Percentiles rank a stretch among this genome's conserved stretches.
Evolutionary conservation across 179 eudicot genomes (phyloP).

Genomic region (Vitellaria paradoxa): DNA sequence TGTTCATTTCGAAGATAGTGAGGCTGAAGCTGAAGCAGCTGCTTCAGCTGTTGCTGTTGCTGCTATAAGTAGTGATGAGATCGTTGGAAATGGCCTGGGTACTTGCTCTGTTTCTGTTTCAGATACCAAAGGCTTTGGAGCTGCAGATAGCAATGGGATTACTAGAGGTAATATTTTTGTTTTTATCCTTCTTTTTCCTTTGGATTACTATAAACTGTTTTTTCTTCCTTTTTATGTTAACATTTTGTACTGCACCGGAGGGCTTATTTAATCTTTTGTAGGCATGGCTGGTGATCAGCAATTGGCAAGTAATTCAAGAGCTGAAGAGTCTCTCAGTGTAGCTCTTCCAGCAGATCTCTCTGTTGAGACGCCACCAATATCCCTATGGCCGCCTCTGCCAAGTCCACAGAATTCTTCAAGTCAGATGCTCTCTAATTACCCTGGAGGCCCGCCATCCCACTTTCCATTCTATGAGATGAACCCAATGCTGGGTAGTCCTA

Average conservation of each 20-base stretch:
- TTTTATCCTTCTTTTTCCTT: neutral
- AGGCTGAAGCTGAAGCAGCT: conserved; percentile 68
- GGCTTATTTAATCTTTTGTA: conserved; percentile 19
- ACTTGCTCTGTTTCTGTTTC: conserved; percentile 32
- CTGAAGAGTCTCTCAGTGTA: conserved; percentile 73
- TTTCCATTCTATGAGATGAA: conserved; percentile 91
- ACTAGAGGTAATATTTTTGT: conserved; percentile 22
- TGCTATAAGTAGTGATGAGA: conserved; percentile 78
- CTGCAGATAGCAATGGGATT: conserved; percentile 40
- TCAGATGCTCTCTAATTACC: conserved; percentile 73
- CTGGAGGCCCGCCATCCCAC: conserved; percentile 71
- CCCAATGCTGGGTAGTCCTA: conserved; percentile 82
- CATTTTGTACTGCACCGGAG: neutral
- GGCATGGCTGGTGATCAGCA: conserved; percentile 56
- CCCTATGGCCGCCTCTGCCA: conserved; percentile 93
- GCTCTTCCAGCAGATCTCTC: conserved; percentile 98
- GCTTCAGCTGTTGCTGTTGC: conserved; percentile 91
- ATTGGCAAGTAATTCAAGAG: conserved; percentile 47
- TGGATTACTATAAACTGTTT: neutral
- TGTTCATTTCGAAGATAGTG: conserved; percentile 56
- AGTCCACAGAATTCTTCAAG: conserved; percentile 80
- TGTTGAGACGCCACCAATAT: conserved; percentile 83
- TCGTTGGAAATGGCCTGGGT: conserved; percentile 44
- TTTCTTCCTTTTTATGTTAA: neutral
- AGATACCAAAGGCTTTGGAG: conserved; percentile 42